Percentiles rank a stretch among this genome's conserved stretches.
Conservation (phyloP, 1,139 yeast species). For the Geotrichum aggregatum region DNA sequence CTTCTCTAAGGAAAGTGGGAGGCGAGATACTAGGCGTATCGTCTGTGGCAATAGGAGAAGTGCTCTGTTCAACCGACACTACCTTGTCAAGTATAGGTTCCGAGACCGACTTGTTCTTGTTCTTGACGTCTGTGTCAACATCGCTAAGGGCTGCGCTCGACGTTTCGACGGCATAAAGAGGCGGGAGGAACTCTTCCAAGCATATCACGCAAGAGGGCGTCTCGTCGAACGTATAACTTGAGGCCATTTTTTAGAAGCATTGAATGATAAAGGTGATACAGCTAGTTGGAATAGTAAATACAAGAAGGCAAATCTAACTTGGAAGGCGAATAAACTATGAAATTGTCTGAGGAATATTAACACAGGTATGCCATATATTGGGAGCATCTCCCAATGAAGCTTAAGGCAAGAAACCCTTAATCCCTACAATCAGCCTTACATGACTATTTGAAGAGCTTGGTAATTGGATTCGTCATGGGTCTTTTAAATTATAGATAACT, state of each 20-base stretch:
- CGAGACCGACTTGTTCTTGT: conserved; percentile 1
- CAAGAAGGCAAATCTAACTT: neutral
- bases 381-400: neutral
- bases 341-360: neutral
- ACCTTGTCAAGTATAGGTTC: neutral
- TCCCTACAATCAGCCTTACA: neutral
- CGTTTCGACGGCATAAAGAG: neutral
- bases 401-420: neutral
- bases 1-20: conserved; percentile 22
- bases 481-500: conserved; percentile 9
- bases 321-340: neutral
- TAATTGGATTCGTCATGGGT: neutral
- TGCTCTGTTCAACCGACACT: neutral
- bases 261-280: neutral
- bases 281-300: neutral
- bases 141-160: conserved; percentile 3
- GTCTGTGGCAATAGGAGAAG: neutral
- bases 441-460: neutral
- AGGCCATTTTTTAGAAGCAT: neutral
- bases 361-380: too few species aligned
- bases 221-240: conserved; percentile 1
- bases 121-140: conserved; percentile 4
- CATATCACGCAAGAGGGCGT: conserved; percentile 28
- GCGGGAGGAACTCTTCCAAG: conserved; percentile 23
- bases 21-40: conserved; percentile 1